Percentiles rank a stretch among this genome's conserved stretches.
These are phyloP conservation scores for Chloropicon primus DNA, from an alignment of 139 green algal genomes.

Conservation along the genomic window DNA sequence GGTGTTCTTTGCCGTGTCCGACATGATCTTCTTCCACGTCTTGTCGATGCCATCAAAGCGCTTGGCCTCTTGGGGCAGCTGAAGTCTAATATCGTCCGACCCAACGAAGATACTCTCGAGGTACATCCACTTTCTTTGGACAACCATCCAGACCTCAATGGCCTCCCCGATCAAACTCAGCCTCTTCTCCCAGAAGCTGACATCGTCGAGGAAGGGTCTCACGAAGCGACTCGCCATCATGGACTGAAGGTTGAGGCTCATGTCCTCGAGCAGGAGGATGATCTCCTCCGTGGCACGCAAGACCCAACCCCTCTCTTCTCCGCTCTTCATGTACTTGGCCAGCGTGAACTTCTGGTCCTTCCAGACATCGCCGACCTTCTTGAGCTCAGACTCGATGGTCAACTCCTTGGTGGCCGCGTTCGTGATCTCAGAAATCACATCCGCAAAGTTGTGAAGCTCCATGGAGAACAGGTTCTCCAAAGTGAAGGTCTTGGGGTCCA, in stretches of 20 bases:
- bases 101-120: constrained; percentile 71
- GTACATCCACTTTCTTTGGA: constrained; percentile 80
- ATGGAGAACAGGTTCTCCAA: constrained; percentile 65
- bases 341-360: constrained; percentile 61
- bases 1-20: constrained; percentile 45
- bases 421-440: constrained; percentile 56
- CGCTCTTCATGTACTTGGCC: constrained; percentile 52
- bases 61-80: constrained; percentile 70
- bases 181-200: constrained; percentile 55
- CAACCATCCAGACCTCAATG: constrained; percentile 51
- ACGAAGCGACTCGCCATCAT: constrained; percentile 74
- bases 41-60: constrained; percentile 67
- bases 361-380: constrained; percentile 64
- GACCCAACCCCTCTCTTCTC: constrained; percentile 49
- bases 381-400: constrained; percentile 74
- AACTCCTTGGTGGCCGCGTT: constrained; percentile 65
- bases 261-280: constrained; percentile 66
- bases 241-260: constrained; percentile 68
- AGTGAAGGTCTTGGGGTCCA: constrained; percentile 64
- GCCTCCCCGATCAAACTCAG: constrained; percentile 65
- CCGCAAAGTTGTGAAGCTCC: constrained; percentile 51
- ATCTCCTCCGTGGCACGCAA: constrained; percentile 62
- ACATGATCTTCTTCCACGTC: constrained; percentile 64
- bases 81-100: constrained; percentile 64
- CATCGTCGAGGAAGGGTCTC: constrained; percentile 52